Evolutionary conservation across 208 protist species (phyloP).

Genomic region (Zelonia costaricensis): DNA sequence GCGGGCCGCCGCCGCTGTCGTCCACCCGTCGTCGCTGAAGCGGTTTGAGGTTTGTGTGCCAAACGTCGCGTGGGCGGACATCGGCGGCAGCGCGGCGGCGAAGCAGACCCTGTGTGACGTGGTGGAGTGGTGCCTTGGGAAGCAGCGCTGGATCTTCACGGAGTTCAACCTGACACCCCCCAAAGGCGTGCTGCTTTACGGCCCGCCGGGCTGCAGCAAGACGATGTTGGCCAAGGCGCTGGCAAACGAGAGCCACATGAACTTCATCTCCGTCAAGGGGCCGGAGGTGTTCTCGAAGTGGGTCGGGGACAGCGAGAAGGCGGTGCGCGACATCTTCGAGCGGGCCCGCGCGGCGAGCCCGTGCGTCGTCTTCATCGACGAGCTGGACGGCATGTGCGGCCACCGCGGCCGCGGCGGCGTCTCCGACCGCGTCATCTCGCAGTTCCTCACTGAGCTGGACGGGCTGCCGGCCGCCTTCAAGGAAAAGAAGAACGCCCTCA

Average conservation of each 20-base stretch:
- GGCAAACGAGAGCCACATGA: constrained; percentile 92
- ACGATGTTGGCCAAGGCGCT: constrained; percentile 99
- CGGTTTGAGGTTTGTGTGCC: constrained; percentile 85
- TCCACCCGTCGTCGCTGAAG: constrained; percentile 61
- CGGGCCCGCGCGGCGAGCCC: constrained; percentile 40
- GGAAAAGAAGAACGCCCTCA: constrained; percentile 82
- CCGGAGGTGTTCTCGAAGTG: constrained; percentile 99
- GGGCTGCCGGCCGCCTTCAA: constrained; percentile 61
- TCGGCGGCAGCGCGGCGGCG: constrained; percentile 93
- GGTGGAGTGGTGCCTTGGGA: constrained; percentile 89
- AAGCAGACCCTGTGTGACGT: constrained; percentile 92
- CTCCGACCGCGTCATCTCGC: constrained; percentile 98
- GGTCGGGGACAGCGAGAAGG: constrained; percentile 99
- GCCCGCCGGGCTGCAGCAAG: constrained; percentile 99
- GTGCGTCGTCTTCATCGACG: constrained; percentile 99
- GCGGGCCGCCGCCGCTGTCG: constrained; percentile 20
- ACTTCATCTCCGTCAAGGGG: constrained; percentile 93
- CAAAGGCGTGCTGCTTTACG: constrained; percentile 96
- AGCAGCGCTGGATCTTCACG: constrained; percentile 90
- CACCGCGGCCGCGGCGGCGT: constrained; percentile 86
- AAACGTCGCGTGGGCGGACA: constrained; percentile 92
- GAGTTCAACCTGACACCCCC: constrained; percentile 94
- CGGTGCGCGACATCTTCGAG: constrained; percentile 98
- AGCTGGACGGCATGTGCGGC: constrained; percentile 99
- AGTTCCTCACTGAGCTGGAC: constrained; percentile 94